Evolutionary conservation across 768 basidiomycete species (phyloP), one percentile per base, ranked within the genome.

Genomic region (Lactarius sp.): DNA sequence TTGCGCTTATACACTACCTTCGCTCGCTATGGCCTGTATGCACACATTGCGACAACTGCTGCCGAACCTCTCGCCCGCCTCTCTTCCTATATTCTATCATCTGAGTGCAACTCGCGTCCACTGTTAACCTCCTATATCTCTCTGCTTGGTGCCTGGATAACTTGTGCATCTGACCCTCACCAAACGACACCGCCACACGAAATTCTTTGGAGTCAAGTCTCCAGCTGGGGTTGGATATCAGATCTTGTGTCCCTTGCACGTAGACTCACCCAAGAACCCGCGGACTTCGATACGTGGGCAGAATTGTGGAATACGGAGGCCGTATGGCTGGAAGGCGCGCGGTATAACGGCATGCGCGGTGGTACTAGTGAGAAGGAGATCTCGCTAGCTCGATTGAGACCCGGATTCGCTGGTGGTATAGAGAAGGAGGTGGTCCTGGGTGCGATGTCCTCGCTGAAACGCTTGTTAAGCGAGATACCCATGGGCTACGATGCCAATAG

Each of bases 151-250:
- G 76, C 79, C 0, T 98, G 94, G 94, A 87, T 79, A 6, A 77
- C 83, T 3, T 95, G 92, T 68, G 92, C 94, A 0, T 81, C 84
- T n/a, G 90, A 98, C 70, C 95, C 96, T 6, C 96, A 98, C 71
- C 79, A 80, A 59, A 95, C 93, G 7, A 88, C 85, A 3, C 93
- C 93, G 0, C 80, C 79, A 8, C 96, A 98, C 73, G 92, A 91
- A 58, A 85, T 98, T 54, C 75, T 89, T 9, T 98, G 96, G 95
- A 91, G 87, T 60, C 92, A 94, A 70, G 77, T 96, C 10, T 75
- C 78, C n/a, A 85, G 83, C 3, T 90, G 88, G 85, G 84, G 79
- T 0, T 96, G 93, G 90, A 79, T 76, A 18, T 78, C 79, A 0
- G 85, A 88, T 36, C 68, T 86, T 8, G 70, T 81, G n/a, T 76